Evolutionary conservation across 345 rosid genomes (phyloP).

Genomic region (Erodium maritimum): DNA sequence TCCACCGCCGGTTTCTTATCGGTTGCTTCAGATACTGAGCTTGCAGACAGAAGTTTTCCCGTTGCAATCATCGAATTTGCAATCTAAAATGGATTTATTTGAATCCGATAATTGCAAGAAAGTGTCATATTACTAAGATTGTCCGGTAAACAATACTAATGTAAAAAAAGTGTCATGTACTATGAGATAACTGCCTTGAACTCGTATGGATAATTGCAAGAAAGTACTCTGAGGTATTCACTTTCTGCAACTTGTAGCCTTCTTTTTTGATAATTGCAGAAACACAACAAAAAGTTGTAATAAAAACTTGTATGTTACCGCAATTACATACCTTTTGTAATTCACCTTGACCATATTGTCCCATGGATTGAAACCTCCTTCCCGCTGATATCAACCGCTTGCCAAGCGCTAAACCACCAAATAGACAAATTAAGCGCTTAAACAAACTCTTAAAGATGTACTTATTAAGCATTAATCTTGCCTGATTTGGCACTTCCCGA

Average conservation of each 20-base stretch:
- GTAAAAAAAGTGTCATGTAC: no score
- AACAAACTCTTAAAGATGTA: slow-evolving; percentile 13
- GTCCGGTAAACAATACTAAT: background rate
- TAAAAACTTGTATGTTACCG: background rate
- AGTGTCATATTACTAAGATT: background rate
- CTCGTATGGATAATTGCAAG: no score
- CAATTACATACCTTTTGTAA: slow-evolving; percentile 54
- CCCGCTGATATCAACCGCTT: slow-evolving; percentile 72
- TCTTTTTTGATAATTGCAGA: no score
- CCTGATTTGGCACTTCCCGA: slow-evolving; percentile 57
- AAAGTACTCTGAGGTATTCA: no score
- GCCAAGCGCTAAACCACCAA: slow-evolving; percentile 59
- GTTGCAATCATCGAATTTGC: slow-evolving; percentile 63
- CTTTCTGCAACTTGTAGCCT: no score
- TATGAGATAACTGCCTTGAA: no score
- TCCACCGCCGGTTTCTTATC: slow-evolving; percentile 32
- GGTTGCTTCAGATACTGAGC: slow-evolving; percentile 19
- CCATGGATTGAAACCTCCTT: slow-evolving; percentile 80
- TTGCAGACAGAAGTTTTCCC: slow-evolving; percentile 51
- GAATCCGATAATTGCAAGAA: background rate
- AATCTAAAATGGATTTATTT: slow-evolving; percentile 34
- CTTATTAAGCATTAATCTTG: slow-evolving; percentile 22
- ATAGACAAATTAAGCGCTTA: slow-evolving; percentile 18
- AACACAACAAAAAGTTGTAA: no score
- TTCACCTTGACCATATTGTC: slow-evolving; percentile 92